A percentile compares a stretch with the other conserved stretches of the same genome.
Conservation (phyloP, 1,284 basidiomycete genomes). For the Cystobasidiaceae sp. region DNA sequence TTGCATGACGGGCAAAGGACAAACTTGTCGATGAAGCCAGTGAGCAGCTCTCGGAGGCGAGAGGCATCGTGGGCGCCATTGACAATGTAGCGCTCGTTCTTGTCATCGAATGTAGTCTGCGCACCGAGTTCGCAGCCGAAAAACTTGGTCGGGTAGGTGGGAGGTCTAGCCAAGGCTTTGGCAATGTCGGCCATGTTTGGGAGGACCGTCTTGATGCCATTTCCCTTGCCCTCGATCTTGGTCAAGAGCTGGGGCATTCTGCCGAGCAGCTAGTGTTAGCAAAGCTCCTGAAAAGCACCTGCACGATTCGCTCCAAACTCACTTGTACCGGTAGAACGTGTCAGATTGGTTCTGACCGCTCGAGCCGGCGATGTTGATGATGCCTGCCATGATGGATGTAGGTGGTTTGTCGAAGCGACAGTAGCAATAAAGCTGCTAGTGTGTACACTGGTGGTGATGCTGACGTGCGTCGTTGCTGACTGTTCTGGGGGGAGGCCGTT, state of each 20-base stretch:
- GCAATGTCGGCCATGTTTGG: constrained; percentile 99
- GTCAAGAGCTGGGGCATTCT: constrained; percentile 93
- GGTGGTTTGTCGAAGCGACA: background rate
- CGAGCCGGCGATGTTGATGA: constrained; percentile 69
- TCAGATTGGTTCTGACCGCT: constrained; percentile 89
- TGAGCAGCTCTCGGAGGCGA: constrained; percentile 90
- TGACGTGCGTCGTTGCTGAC: constrained; percentile 14
- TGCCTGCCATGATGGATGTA: constrained; percentile 69
- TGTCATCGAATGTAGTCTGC: constrained; percentile 92
- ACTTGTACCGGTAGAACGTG: constrained; percentile 54
- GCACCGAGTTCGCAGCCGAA: constrained; percentile 98
- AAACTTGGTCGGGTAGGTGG: constrained; percentile 95
- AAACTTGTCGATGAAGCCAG: constrained; percentile 91
- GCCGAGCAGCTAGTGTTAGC: too few species aligned
- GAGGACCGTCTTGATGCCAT: constrained; percentile 98
- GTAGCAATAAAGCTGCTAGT: background rate
- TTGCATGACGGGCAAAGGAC: constrained; percentile 97
- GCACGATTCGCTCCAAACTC: too few species aligned
- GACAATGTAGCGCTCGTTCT: constrained; percentile 96
- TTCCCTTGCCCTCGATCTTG: constrained; percentile 98
- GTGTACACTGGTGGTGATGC: constrained; percentile 20
- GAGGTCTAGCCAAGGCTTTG: constrained; percentile 87
- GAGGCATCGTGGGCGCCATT: constrained; percentile 92
- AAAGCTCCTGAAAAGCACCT: too few species aligned
- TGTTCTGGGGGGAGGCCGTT: constrained; percentile 10